A percentile compares a stretch with the other conserved stretches of the same genome.
These are phyloP conservation scores for Podospora australis DNA, from an alignment of 495 filamentous ascomycete genomes.

Conservation along the genomic window DNA sequence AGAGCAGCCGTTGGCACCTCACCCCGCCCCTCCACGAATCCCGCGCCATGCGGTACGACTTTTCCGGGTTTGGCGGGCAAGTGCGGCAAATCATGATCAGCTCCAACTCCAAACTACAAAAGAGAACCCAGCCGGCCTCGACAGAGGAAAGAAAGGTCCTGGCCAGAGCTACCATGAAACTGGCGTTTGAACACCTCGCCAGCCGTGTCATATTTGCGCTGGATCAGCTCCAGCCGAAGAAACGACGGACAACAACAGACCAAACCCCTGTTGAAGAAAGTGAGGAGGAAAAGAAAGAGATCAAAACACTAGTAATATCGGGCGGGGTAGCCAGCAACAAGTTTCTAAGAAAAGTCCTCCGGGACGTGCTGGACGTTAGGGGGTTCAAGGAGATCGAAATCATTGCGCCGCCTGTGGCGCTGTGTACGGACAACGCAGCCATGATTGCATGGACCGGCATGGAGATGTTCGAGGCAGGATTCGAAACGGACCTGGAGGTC, in stretches of 20 bases:
- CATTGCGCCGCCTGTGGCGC: constrained; percentile 60
- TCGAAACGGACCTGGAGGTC: constrained; percentile 52
- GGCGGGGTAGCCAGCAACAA: constrained; percentile 84
- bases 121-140: constrained; percentile 17
- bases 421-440: constrained; percentile 95
- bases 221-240: constrained; percentile 5
- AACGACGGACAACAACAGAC: not conserved
- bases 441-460: constrained; percentile 96
- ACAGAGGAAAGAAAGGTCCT: constrained; percentile 52
- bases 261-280: not conserved
- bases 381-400: constrained; percentile 59
- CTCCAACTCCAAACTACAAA: not conserved
- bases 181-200: constrained; percentile 85
- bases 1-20: constrained; percentile 21
- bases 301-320: constrained; percentile 68
- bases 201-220: constrained; percentile 65
- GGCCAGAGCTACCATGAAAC: constrained; percentile 64
- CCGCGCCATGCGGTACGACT: constrained; percentile 30
- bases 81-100: constrained; percentile 18
- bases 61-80: constrained; percentile 31
- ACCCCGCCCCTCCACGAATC: constrained; percentile 27
- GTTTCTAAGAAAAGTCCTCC: constrained; percentile 65
- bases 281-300: not conserved
- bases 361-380: constrained; percentile 52
- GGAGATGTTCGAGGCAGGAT: constrained; percentile 85